phyloP scores from a whole-genome alignment of 2,329 filamentous ascomycete species.

The Amauroascus niger region DNA sequence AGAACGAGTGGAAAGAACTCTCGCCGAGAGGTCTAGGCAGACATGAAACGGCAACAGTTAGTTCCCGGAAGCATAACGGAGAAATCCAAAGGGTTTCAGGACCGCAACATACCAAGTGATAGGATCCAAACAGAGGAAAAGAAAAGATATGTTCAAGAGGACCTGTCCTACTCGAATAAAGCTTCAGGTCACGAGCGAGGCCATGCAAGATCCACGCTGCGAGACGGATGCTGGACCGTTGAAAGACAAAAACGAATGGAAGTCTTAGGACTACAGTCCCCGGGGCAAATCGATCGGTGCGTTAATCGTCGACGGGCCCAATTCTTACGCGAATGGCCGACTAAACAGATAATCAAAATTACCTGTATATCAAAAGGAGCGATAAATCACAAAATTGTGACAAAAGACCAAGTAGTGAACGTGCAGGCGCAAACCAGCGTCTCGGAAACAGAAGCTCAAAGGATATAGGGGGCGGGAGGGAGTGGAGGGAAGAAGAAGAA shows the following conservation, averaged over 20 bases:
- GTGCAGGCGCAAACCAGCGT: slow-evolving; percentile 11
- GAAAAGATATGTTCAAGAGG: neutral
- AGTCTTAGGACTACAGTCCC: neutral
- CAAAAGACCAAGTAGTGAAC: slow-evolving; percentile 5
- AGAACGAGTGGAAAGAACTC: neutral
- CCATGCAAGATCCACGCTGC: neutral
- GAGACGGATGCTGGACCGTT: neutral
- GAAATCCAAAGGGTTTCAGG: neutral
- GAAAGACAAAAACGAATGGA: neutral
- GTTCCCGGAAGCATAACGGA: neutral
- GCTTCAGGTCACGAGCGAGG: neutral
- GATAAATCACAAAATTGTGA: neutral
- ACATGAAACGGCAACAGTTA: neutral
- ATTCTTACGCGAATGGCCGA: too few relatives aligned
- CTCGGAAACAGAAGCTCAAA: neutral
- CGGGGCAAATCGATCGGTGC: too few relatives aligned
- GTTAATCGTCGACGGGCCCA: too few relatives aligned
- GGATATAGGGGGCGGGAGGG: neutral
- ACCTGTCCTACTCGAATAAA: slow-evolving; percentile 6
- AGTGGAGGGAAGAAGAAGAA: too few relatives aligned
- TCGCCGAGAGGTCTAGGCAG: neutral
- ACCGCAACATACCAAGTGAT: slow-evolving; percentile 1
- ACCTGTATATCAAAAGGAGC: neutral
- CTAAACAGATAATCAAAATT: too few relatives aligned
- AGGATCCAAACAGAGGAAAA: neutral